phyloP scores from a whole-genome alignment of 148 eudicot genomes.

The Nyssa sinensis region DNA sequence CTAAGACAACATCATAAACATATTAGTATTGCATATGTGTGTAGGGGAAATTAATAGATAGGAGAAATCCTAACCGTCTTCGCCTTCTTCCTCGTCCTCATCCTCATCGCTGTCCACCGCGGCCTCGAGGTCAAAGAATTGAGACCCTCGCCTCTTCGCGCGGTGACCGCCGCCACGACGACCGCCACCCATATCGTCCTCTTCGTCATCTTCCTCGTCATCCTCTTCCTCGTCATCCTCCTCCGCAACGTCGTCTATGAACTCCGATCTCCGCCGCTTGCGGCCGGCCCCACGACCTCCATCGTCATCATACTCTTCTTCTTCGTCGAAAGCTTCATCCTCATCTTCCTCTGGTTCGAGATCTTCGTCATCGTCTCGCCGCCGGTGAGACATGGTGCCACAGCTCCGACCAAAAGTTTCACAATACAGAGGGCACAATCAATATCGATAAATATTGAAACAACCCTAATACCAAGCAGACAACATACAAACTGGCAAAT shows the following conservation, averaged over 20 bases:
- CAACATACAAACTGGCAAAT: too few species aligned
- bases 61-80: conserved; percentile 63
- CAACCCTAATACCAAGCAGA: too few species aligned
- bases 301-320: conserved; percentile 44
- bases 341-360: conserved; percentile 49
- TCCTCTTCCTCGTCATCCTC: conserved; percentile 73
- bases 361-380: conserved; percentile 48
- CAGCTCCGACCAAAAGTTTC: too few species aligned
- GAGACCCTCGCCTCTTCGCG: conserved; percentile 26
- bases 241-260: conserved; percentile 68
- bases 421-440: too few species aligned
- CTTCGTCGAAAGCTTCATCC: conserved; percentile 35
- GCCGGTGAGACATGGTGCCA: conserved; percentile 23
- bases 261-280: conserved; percentile 62
- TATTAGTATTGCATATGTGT: neutral
- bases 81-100: conserved; percentile 82
- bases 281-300: conserved; percentile 15
- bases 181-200: conserved; percentile 22
- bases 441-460: too few species aligned
- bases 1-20: too few species aligned
- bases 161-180: too few species aligned
- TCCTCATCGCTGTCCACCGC: conserved; percentile 72
- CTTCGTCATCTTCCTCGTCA: conserved; percentile 49
- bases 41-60: neutral
- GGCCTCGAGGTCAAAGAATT: conserved; percentile 70